These are phyloP conservation scores for Umbelopsis isabellina DNA, from an alignment of 192 early-diverging fungal genomes.

Conservation along the genomic window DNA sequence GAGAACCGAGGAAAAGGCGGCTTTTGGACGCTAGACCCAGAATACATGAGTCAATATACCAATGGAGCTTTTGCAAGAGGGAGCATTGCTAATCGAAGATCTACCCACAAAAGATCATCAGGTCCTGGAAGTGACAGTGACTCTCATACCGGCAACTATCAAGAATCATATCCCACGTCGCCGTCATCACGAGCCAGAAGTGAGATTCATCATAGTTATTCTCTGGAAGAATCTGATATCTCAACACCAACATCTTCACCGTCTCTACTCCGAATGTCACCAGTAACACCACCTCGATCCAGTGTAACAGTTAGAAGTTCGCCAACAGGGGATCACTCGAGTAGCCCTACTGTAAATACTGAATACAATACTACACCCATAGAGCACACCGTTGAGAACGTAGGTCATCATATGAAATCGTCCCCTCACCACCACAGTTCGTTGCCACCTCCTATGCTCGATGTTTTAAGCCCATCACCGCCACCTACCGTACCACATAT, in stretches of 20 bases:
- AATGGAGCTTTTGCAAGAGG: slow-evolving; percentile 45
- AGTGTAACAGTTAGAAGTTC: slow-evolving; percentile 6
- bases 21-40: slow-evolving; percentile 64
- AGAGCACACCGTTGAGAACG: slow-evolving; percentile 3
- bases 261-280: slow-evolving; percentile 15
- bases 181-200: neutral
- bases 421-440: neutral
- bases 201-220: neutral
- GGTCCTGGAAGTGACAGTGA: slow-evolving; percentile 9
- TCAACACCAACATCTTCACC: neutral
- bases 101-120: slow-evolving; percentile 7
- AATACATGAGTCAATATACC: slow-evolving; percentile 37
- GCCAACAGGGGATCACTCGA: neutral
- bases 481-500: too few relatives aligned
- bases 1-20: slow-evolving; percentile 62
- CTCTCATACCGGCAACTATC: neutral
- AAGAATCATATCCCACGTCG: neutral
- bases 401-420: neutral
- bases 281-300: slow-evolving; percentile 18
- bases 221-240: neutral
- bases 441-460: neutral
- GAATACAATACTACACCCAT: slow-evolving; percentile 7
- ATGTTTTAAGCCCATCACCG: too few relatives aligned
- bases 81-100: slow-evolving; percentile 22
- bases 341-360: slow-evolving; percentile 11